Base-by-base conservation (phyloP, 805 yeast genomes). In the Monosporozyma aquatica region DNA sequence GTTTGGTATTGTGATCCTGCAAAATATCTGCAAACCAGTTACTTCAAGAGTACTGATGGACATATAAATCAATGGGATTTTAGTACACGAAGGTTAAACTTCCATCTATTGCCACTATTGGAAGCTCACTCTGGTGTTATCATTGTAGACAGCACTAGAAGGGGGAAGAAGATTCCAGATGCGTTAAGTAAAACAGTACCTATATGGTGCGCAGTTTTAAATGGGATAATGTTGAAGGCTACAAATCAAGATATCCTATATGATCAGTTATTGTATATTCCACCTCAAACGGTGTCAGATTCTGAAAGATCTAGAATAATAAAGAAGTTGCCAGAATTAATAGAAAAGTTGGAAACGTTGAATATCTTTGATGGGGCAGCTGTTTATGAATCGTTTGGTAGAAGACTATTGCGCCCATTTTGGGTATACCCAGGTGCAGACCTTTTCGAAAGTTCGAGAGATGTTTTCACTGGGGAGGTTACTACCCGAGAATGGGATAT, bases 11-110 rank as follows among this genome's bases (percentile, higher is more conserved):
- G 80, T 3, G 67, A 73, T 0, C 78, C 82, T 0, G 43, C 46
- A 0, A 37, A 49, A 0, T 65, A 61, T 20, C 35, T 42, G 0
- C 76, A 72, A 4, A 68, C 80, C 0, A 74, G 80, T 14, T 87
- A 87, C 54, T 87, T 87, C 65, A 87, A 87, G 55, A 82, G 94
- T 21, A 87, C 96, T 0, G 96, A 87, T 62, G 97, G 97, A 0
- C 97, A 87, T 54, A 78, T 76, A 0, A 72, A 74, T 42, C 79
- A 84, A 49, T 87, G 95, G 95, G 70, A 72, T 25, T 87, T 87
- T 53, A 80, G 86, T 26, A 60, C 76, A 14, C 67, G 94, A 39
- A 63, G 97, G 36, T 63, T 87, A 29, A 87, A 87, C 59, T 65
- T 84, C 44, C 95, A 87, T 54, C 56, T 87, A 3, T 53, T 87